phyloP scores from a whole-genome alignment of 1,139 yeast species.

The Nakaseomyces uthaithaninus region DNA sequence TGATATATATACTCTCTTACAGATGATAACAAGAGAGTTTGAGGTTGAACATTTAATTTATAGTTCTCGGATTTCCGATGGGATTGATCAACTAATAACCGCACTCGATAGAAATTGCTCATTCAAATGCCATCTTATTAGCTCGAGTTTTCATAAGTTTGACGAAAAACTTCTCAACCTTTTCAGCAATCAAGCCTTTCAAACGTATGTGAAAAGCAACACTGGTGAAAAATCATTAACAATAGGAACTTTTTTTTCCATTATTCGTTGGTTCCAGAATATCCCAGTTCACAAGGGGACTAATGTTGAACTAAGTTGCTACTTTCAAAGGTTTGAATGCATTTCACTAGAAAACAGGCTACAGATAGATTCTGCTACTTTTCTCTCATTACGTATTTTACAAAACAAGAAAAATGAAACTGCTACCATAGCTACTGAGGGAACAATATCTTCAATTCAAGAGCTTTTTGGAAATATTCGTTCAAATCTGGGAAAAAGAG shows the following conservation, averaged over 20 bases:
- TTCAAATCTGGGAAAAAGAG: slow-evolving; percentile 29
- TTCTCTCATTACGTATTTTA: slow-evolving; percentile 32
- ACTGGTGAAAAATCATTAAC: neutral
- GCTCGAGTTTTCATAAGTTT: neutral
- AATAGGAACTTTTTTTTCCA: neutral
- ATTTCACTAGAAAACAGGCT: slow-evolving; percentile 19
- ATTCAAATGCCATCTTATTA: neutral
- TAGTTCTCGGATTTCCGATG: neutral
- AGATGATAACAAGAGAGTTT: neutral
- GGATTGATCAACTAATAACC: neutral
- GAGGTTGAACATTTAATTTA: neutral
- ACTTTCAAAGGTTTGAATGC: neutral
- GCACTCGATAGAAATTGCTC: neutral
- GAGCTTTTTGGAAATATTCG: slow-evolving; percentile 29
- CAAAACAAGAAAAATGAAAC: slow-evolving; percentile 17
- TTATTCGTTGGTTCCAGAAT: neutral
- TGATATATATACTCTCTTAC: neutral
- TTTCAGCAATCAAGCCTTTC: neutral
- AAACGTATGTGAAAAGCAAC: neutral
- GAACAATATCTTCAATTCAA: too few relatives aligned
- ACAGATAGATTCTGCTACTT: slow-evolving; percentile 35
- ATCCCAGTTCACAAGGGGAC: neutral
- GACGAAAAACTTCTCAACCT: neutral
- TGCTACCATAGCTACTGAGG: slow-evolving; percentile 22
- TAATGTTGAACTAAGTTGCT: neutral